phyloP scores from a whole-genome alignment of 495 filamentous ascomycete species.

The Aspergillus steynii region DNA sequence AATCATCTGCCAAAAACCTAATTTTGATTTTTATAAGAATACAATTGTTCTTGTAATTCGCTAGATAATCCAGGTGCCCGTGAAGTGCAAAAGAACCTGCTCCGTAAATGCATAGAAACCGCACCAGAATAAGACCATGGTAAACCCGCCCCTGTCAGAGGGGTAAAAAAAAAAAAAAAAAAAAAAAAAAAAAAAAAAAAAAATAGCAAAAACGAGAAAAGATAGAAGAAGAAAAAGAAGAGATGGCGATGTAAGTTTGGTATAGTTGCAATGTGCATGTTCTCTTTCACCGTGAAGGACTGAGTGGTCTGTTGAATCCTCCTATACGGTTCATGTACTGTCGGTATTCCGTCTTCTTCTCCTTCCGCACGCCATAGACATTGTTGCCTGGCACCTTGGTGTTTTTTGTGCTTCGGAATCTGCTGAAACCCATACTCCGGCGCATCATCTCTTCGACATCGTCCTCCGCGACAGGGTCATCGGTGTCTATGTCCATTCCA shows the following conservation, averaged over 20 bases:
- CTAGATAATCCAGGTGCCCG: neutral
- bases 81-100: constrained; percentile 14
- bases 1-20: neutral
- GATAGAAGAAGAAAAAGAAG: neutral
- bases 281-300: constrained; percentile 39
- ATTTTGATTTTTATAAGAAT: neutral
- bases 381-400: constrained; percentile 91
- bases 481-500: constrained; percentile 44
- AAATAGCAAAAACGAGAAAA: constrained; percentile 3
- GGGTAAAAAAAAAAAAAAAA: constrained; percentile 5
- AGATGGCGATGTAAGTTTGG: neutral
- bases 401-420: constrained; percentile 84
- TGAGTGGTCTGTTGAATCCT: constrained; percentile 92
- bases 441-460: constrained; percentile 74
- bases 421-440: constrained; percentile 82
- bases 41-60: neutral
- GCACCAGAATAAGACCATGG: neutral
- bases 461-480: constrained; percentile 60
- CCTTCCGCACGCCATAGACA: constrained; percentile 80
- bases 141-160: constrained; percentile 8
- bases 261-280: neutral
- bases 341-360: constrained; percentile 92
- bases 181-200: neutral
- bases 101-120: constrained; percentile 25
- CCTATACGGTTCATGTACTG: constrained; percentile 99